These are phyloP conservation scores for Dendrocalamus latiflorus DNA, from an alignment of 202 grass and related monocot genomes.

Conservation along the genomic window DNA sequence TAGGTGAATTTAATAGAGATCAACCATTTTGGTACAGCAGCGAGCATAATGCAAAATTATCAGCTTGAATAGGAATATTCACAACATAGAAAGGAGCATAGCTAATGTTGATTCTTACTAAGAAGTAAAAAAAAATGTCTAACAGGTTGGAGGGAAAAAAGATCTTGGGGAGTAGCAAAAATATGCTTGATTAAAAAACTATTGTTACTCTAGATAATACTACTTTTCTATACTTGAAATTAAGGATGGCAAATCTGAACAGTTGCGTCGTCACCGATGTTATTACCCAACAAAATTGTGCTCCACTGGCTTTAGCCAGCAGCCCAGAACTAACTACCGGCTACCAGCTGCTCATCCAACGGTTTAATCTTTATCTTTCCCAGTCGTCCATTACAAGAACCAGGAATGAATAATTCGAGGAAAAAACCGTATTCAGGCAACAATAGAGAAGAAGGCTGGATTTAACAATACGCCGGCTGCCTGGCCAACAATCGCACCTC, in stretches of 20 bases:
- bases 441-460: background rate
- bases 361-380: background rate
- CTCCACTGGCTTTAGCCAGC: background rate
- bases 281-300: background rate
- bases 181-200: background rate
- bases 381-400: background rate
- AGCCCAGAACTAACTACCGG: background rate
- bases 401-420: background rate
- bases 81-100: background rate
- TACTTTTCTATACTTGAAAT: background rate
- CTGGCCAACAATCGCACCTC: constrained; percentile 20
- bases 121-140: background rate
- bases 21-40: background rate
- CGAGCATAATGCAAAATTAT: background rate
- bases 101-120: background rate
- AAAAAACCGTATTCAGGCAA: background rate
- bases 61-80: background rate
- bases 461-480: background rate
- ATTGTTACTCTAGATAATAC: background rate
- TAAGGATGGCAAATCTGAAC: background rate
- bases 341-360: background rate
- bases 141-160: background rate
- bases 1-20: background rate
- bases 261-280: background rate
- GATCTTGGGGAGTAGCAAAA: background rate